A percentile compares a stretch with the other conserved stretches of the same genome.
Evolutionary conservation across 2,329 filamentous ascomycete species (phyloP).

Genomic region (Verticillium albo-atrum): DNA sequence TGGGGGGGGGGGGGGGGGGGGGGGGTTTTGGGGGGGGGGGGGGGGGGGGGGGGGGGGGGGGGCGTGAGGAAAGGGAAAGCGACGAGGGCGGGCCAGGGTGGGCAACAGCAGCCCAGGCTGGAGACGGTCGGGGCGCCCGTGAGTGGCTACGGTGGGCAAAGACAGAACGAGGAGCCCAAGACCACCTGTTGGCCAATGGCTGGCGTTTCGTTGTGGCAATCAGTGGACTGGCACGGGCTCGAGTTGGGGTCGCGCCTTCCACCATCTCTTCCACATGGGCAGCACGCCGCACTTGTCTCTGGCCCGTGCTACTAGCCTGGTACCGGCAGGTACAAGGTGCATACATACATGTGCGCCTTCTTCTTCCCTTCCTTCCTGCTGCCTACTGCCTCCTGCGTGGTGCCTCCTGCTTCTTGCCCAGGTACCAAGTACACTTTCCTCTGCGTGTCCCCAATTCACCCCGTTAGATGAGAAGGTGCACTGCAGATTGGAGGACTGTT

Average conservation of each 20-base stretch:
- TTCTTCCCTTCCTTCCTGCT: not conserved
- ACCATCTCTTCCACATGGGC: not conserved
- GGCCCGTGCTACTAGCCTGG: not conserved
- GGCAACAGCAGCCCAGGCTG: not conserved
- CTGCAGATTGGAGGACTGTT: not conserved
- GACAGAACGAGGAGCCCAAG: not conserved
- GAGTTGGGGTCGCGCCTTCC: not conserved
- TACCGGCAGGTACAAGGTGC: not conserved
- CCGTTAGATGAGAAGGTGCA: not conserved
- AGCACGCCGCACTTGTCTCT: not conserved
- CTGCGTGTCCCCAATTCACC: too few species aligned
- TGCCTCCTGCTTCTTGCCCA: not conserved
- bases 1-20: too few species aligned
- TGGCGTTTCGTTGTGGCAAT: not conserved
- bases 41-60: too few species aligned
- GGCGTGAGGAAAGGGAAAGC: not conserved
- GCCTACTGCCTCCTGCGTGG: not conserved
- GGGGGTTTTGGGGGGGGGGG: too few species aligned
- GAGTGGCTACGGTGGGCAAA: not conserved
- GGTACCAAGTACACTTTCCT: not conserved
- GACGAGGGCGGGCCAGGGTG: not conserved
- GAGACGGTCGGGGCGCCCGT: not conserved
- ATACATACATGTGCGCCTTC: not conserved
- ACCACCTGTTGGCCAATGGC: not conserved
- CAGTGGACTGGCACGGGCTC: not conserved